phyloP scores from a whole-genome alignment of 768 basidiomycete species.

The Sistotremastrum suecicum region DNA sequence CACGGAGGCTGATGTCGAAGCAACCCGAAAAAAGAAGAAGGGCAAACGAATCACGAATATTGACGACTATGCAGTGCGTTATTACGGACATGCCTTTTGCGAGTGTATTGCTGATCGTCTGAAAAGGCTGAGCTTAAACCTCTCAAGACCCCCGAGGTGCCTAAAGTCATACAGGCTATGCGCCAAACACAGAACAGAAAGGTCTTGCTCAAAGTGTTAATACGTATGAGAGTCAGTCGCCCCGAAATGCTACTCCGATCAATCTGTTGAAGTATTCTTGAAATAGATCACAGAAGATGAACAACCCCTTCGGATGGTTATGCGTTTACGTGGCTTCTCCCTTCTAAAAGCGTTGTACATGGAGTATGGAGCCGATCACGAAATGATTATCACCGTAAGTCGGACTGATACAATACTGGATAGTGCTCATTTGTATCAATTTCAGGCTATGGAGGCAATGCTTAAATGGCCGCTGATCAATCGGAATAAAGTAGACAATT shows the following conservation, averaged over 20 bases:
- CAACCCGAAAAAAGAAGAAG: constrained; percentile 61
- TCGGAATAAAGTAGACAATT: constrained; percentile 86
- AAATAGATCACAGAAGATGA: constrained; percentile 73
- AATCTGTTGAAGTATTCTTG: not conserved
- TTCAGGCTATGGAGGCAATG: constrained; percentile 54
- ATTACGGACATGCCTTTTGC: not conserved
- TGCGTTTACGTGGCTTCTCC: constrained; percentile 87
- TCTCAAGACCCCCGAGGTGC: constrained; percentile 64
- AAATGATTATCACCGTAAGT: constrained; percentile 58
- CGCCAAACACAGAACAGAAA: constrained; percentile 76
- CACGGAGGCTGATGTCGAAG: constrained; percentile 73
- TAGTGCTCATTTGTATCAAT: not conserved
- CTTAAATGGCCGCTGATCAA: constrained; percentile 67
- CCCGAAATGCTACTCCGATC: not conserved
- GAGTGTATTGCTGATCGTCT: not conserved
- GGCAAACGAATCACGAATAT: constrained; percentile 66
- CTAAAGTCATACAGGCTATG: constrained; percentile 84
- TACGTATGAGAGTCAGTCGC: constrained; percentile 58
- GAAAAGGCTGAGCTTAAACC: constrained; percentile 64
- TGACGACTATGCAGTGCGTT: constrained; percentile 75
- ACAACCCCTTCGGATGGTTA: constrained; percentile 63
- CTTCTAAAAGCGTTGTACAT: constrained; percentile 81
- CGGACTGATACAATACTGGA: not conserved
- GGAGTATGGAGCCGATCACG: constrained; percentile 56
- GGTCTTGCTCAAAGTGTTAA: constrained; percentile 70